These are phyloP conservation scores for Xylaria telfairii DNA, from an alignment of 495 filamentous ascomycete species.

Conservation along the genomic window DNA sequence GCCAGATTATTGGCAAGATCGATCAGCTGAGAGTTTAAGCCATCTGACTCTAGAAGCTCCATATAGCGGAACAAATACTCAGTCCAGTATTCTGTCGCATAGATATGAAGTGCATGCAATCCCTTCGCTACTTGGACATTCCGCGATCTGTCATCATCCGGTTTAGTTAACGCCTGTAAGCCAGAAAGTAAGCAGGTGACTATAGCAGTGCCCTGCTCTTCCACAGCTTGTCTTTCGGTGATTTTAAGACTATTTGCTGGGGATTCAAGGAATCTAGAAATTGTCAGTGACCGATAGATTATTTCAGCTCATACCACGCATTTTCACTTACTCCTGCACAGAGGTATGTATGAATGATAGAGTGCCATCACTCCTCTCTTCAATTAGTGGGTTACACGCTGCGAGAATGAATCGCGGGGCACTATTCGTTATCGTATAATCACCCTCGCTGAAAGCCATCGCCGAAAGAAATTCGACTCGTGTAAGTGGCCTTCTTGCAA, in stretches of 20 bases:
- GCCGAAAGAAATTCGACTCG: neutral
- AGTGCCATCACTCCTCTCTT: neutral
- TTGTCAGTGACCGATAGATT: neutral
- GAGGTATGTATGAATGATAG: neutral
- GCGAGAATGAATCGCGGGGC: neutral
- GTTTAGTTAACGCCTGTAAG: neutral
- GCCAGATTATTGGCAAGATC: neutral
- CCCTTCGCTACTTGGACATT: neutral
- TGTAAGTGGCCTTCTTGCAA: neutral
- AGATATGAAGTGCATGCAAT: neutral
- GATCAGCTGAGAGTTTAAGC: neutral
- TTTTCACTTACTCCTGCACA: neutral
- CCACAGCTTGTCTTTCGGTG: neutral
- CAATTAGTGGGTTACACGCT: neutral
- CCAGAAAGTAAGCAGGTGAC: neutral
- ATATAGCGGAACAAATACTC: neutral
- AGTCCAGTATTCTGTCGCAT: slow-evolving; percentile 1
- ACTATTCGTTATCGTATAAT: neutral
- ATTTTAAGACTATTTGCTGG: neutral
- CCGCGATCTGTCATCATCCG: neutral
- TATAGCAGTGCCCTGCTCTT: neutral
- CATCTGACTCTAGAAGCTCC: neutral
- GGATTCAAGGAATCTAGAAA: neutral
- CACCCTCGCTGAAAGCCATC: neutral
- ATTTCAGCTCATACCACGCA: neutral